Evolutionary conservation across 805 yeast genomes (phyloP), one percentile per base, ranked within the genome.

Genomic region (Wickerhamiella alocasiicola): DNA sequence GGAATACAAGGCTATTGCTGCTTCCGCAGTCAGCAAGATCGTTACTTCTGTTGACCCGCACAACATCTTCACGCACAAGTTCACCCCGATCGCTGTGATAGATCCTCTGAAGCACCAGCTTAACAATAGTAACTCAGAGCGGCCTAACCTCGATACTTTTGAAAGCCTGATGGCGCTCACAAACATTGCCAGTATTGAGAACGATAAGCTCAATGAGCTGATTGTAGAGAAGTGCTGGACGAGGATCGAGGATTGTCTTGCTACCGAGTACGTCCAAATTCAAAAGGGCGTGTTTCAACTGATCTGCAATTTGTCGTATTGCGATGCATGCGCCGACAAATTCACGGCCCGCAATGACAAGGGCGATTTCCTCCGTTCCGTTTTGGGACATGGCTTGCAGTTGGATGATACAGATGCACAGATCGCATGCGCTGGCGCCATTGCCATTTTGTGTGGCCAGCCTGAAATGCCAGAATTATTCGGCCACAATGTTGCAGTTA

Each of bases 131-230:
- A 23, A 28, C 20, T 47, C 57, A 3, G 49, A 42, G 11, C 39
- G 53, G 5, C 57, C 26, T 16, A 46, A 45, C 35, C 55, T 64
- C 20, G 68, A 64, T 37, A 65, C 68, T 16, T 70, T 68, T 48
- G 79, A 76, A 49, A 62, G 76, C 0, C 58, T 81, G 29, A 53
- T 77, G 17, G 82, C 87, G 0, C 63, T 81, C 21, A 81, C 88
- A 1, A 81, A 81, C 55, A 48, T 78, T 6, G 71, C 83, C 0
- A 66, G 82, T 0, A 44, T 65, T 2, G 63, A 61, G 31, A 63
- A 62, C 9, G 61, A 64, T 4, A 57, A 56, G 11, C 56, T 65
- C 26, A 65, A 67, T 7, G 59, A 67, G 20, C 62, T 56, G 9
- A 59, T 66, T 4, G 55, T 59, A 33, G 55, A 62, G 3, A 55